These are phyloP conservation scores for Achaetomiella virescens DNA, from an alignment of 495 filamentous ascomycete genomes.

Conservation along the genomic window DNA sequence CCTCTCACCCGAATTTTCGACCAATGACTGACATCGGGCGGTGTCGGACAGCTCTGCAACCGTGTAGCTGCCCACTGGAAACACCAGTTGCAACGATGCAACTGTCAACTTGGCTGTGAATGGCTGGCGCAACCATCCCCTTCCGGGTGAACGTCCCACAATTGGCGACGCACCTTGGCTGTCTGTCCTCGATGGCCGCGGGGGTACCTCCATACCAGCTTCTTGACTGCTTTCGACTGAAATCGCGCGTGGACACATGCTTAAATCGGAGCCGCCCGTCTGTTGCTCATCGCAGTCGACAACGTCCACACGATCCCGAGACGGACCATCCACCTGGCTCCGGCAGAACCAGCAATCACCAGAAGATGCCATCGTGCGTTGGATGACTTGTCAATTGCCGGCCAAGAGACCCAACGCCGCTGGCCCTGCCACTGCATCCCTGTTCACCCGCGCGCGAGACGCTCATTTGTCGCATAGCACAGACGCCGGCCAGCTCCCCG, in stretches of 20 bases:
- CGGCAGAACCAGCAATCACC: too few species aligned
- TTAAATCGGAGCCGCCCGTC: too few species aligned
- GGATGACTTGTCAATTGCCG: conserved; percentile 12
- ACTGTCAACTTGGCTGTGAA: not conserved
- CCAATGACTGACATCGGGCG: conserved; percentile 13
- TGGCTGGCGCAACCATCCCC: not conserved
- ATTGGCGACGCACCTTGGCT: not conserved
- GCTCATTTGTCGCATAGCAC: conserved; percentile 13
- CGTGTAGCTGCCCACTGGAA: not conserved
- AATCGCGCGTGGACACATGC: too few species aligned
- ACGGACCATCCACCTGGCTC: too few species aligned
- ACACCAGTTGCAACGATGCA: not conserved
- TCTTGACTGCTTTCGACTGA: too few species aligned
- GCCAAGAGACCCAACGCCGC: not conserved
- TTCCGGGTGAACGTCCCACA: not conserved
- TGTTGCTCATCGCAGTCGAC: not conserved
- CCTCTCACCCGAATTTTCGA: conserved; percentile 1
- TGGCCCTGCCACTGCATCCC: conserved; percentile 9
- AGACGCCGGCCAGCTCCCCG: conserved; percentile 25
- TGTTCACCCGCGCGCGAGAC: conserved; percentile 7
- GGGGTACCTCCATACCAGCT: too few species aligned
- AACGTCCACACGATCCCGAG: too few species aligned
- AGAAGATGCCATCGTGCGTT: too few species aligned
- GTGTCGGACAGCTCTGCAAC: conserved; percentile 4
- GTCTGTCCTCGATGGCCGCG: too few species aligned